Base-by-base conservation (phyloP, 2,329 filamentous ascomycete species). In the Bipolaris victoriae region DNA sequence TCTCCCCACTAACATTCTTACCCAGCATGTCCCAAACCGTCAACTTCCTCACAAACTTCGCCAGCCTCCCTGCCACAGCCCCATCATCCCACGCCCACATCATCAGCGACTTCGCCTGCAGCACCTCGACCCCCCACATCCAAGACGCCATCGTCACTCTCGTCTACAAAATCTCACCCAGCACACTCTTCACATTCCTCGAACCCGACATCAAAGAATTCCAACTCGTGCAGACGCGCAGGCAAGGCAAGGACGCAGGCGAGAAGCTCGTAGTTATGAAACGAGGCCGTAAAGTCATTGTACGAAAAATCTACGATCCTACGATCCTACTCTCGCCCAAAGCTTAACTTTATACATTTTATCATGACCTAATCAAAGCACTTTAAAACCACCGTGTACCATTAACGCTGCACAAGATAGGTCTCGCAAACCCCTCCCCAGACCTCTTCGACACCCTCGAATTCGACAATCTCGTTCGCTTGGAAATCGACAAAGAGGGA, bases 61-160 rank as follows among this genome's bases (percentile, higher is more conserved):
- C 44, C 5, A 36, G 18, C 0, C 43, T 63, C 2, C 52, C 52
- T 6, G 29, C 58, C 0, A 29, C 41, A 7, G 33, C 52, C 7
- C 31, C 49, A 7, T n/a, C 20, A 7, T 16, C 51, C 22, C 43
- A 61, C 24, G 33, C 61, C 13, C 55, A 61, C 20, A 49, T 63
- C 7, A 37, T 57, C 20, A n/a, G 61, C 29, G 20, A 43, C 31
- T 11, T n/a, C 18, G 16, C 36, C 6, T 4, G 2, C 22, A 24
- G n/a, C 18, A 16, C 26, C 18, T 49, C 31, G 7, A 49, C 7
- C 2, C 18, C 20, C 20, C 13, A 26, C 5, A 6, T 44, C 3
- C 37, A 49, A 48, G 45, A 54, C 29, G 45, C 37, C 9, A n/a
- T 49, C 7, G 44, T 37, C 37, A 49, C 36, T 15, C 3, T 49